Conservation (phyloP, 2,329 filamentous ascomycete genomes). For the Dryadomyces quercivorus region DNA sequence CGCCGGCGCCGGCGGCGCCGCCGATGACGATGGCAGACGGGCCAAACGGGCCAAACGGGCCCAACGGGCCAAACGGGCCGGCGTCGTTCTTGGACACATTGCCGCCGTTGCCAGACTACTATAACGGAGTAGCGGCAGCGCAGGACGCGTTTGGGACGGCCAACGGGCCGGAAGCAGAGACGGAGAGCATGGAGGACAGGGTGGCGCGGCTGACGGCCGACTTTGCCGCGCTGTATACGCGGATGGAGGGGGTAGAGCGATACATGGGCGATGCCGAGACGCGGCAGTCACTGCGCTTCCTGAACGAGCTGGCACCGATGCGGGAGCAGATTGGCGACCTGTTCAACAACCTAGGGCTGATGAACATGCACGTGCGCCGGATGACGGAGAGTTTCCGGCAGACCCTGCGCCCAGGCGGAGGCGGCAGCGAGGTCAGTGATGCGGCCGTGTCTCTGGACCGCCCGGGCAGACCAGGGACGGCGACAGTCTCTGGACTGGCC, state of each 20-base stretch:
- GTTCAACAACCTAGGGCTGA: slow-evolving; percentile 42
- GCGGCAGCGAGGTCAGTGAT: slow-evolving; percentile 6
- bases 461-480: no score
- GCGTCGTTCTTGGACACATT: no score
- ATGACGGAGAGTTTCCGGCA: slow-evolving; percentile 27
- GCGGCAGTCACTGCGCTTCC: slow-evolving; percentile 46
- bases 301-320: slow-evolving; percentile 49
- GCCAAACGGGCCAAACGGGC: no score
- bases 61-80: no score
- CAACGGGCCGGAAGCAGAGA: no score
- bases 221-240: slow-evolving; percentile 39
- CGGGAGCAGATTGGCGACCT: slow-evolving; percentile 51
- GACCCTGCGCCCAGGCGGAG: slow-evolving; percentile 5
- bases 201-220: slow-evolving; percentile 31
- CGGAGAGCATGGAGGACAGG: slow-evolving; percentile 3
- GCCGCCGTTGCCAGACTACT: no score
- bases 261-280: slow-evolving; percentile 46
- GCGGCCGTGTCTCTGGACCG: background rate
- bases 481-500: no score
- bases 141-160: no score
- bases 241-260: slow-evolving; percentile 44
- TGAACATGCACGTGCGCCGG: slow-evolving; percentile 48
- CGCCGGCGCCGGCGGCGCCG: no score
- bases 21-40: background rate
- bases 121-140: no score